Conservation (phyloP, 345 rosid species). For the Eucalyptus coolabah region DNA sequence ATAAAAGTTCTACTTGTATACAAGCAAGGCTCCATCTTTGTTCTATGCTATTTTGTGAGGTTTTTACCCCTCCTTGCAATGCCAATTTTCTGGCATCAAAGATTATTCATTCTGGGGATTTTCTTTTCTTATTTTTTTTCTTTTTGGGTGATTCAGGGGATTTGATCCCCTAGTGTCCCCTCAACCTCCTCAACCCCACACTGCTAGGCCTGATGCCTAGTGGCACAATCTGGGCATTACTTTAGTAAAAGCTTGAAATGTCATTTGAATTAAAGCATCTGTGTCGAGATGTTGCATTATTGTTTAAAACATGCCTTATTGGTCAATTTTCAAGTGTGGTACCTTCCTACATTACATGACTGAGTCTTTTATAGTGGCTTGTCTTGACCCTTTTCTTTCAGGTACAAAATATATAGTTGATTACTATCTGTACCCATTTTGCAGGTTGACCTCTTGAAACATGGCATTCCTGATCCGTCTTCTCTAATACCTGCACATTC, state of each 20-base stretch:
- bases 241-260: not conserved
- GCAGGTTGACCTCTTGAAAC: slow-evolving; percentile 84
- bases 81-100: not conserved
- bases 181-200: not conserved
- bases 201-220: not conserved
- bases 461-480: slow-evolving; percentile 83
- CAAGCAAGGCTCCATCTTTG: not conserved
- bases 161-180: not conserved
- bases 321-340: not conserved
- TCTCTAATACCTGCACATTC: slow-evolving; percentile 22
- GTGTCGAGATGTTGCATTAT: not conserved
- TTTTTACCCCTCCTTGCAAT: not conserved
- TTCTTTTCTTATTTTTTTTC: not conserved
- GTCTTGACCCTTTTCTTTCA: not conserved
- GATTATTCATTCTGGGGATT: not conserved
- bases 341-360: not conserved
- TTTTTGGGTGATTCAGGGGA: not conserved
- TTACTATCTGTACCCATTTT: not conserved
- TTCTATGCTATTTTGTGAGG: not conserved
- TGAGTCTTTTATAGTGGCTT: not conserved
- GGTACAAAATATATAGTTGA: not conserved
- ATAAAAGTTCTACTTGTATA: not conserved
- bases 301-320: not conserved
- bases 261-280: not conserved
- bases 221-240: not conserved